These are phyloP conservation scores for Epichloe sibirici DNA, from an alignment of 2,329 filamentous ascomycete genomes.

Conservation along the genomic window DNA sequence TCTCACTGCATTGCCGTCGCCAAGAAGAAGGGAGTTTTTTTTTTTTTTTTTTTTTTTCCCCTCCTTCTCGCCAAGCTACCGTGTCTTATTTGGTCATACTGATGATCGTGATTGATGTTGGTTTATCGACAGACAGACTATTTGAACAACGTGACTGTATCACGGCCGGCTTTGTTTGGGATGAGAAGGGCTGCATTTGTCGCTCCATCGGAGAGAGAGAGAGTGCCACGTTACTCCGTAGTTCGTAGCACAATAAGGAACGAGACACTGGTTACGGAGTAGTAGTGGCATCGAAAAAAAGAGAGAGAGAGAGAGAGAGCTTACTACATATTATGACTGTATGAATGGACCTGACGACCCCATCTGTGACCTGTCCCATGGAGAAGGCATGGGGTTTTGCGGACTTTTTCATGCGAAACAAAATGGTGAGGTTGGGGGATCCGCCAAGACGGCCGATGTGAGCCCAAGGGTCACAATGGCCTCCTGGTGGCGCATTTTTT, in stretches of 20 bases:
- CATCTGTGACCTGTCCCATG: neutral
- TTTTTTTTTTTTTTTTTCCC: neutral
- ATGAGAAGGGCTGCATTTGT: too few relatives aligned
- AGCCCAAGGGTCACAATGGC: neutral
- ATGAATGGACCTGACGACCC: neutral
- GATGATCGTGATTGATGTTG: neutral
- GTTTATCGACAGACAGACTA: too few relatives aligned
- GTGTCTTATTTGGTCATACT: neutral
- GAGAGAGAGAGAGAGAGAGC: too few relatives aligned
- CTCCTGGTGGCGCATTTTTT: neutral
- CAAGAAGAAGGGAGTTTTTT: too few relatives aligned
- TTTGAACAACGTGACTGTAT: too few relatives aligned
- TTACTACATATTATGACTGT: neutral
- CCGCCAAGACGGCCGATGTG: conserved; percentile 4
- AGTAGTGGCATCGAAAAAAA: neutral
- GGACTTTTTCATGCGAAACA: neutral
- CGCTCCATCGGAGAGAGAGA: too few relatives aligned
- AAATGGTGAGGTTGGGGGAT: neutral
- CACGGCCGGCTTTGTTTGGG: too few relatives aligned
- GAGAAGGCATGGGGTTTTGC: neutral
- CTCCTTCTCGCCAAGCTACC: neutral
- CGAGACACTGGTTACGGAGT: too few relatives aligned
- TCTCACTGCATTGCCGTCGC: neutral
- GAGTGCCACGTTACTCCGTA: too few relatives aligned
- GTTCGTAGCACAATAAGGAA: too few relatives aligned